Evolutionary conservation across 2,329 filamentous ascomycete genomes (phyloP).

Genomic region (Orbilia oligospora): DNA sequence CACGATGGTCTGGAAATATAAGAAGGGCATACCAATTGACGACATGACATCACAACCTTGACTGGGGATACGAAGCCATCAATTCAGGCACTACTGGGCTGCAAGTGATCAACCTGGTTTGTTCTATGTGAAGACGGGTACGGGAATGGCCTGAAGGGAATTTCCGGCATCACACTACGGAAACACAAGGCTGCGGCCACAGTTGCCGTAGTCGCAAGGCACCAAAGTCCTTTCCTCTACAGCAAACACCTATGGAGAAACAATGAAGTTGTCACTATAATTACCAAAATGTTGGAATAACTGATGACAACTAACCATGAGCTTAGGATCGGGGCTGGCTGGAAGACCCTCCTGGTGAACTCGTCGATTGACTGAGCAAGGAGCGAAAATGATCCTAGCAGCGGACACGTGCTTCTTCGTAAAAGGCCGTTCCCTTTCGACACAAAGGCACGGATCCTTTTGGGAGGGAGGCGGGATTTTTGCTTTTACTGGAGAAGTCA

Average conservation of each 20-base stretch:
- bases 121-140: conserved; percentile 17
- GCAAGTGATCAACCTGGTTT: conserved; percentile 26
- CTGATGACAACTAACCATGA: background rate
- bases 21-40: conserved; percentile 2
- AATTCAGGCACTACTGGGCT: conserved; percentile 17
- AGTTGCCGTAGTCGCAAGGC: conserved; percentile 13
- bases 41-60: conserved; percentile 31
- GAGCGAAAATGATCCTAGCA: conserved; percentile 25
- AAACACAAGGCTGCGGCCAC: conserved; percentile 22
- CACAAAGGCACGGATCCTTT: conserved; percentile 52
- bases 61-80: conserved; percentile 30
- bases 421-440: conserved; percentile 31
- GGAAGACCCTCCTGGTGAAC: conserved; percentile 1
- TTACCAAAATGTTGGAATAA: background rate
- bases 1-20: conserved; percentile 8
- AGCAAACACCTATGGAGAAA: conserved; percentile 2
- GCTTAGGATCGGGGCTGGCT: background rate
- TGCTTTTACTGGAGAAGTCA: conserved; percentile 40
- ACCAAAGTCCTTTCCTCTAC: background rate
- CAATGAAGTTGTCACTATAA: conserved; percentile 1
- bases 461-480: conserved; percentile 30
- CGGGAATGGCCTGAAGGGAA: conserved; percentile 28
- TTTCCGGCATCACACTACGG: conserved; percentile 18
- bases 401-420: conserved; percentile 47
- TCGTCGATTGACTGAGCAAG: conserved; percentile 4